Percentiles rank a stretch among this genome's conserved stretches.
These are phyloP conservation scores for Barnettozyma siamensis DNA, from an alignment of 805 yeast genomes.

Conservation along the genomic window DNA sequence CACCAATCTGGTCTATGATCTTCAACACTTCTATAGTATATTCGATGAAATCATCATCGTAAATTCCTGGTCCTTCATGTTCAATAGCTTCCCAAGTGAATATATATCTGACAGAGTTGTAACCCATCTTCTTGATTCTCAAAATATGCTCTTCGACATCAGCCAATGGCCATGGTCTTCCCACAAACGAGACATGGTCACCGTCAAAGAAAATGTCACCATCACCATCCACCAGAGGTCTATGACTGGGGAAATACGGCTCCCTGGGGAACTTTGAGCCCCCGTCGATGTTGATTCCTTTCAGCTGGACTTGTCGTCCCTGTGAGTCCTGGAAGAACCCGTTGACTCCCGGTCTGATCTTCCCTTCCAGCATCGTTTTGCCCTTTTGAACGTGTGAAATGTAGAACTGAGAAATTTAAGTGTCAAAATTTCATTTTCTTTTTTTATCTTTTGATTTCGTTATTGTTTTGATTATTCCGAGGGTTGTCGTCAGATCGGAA, in stretches of 20 bases:
- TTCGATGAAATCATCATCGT: constrained; percentile 71
- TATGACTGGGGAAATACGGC: constrained; percentile 43
- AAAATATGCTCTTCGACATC: constrained; percentile 66
- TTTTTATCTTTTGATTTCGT: no score
- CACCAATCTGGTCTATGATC: constrained; percentile 57
- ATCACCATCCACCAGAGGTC: constrained; percentile 21
- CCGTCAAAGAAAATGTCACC: constrained; percentile 57
- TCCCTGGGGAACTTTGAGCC: constrained; percentile 61
- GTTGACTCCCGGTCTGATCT: constrained; percentile 31
- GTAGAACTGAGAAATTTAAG: neutral
- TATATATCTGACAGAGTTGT: constrained; percentile 68
- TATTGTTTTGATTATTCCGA: no score
- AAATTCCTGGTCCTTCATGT: constrained; percentile 78
- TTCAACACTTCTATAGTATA: constrained; percentile 60
- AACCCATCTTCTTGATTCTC: constrained; percentile 76
- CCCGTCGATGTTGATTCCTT: constrained; percentile 81
- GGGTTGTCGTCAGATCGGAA: no score
- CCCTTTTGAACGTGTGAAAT: neutral
- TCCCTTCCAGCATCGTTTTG: constrained; percentile 12
- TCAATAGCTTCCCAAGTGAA: constrained; percentile 92
- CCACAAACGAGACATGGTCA: constrained; percentile 73
- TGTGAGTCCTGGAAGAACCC: constrained; percentile 55
- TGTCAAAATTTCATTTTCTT: no score
- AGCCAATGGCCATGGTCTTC: constrained; percentile 70
- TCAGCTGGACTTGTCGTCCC: constrained; percentile 57